Evolutionary conservation across 495 filamentous ascomycete species (phyloP), one percentile per base, ranked within the genome.

Genomic region (Penicillium samsonianum): DNA sequence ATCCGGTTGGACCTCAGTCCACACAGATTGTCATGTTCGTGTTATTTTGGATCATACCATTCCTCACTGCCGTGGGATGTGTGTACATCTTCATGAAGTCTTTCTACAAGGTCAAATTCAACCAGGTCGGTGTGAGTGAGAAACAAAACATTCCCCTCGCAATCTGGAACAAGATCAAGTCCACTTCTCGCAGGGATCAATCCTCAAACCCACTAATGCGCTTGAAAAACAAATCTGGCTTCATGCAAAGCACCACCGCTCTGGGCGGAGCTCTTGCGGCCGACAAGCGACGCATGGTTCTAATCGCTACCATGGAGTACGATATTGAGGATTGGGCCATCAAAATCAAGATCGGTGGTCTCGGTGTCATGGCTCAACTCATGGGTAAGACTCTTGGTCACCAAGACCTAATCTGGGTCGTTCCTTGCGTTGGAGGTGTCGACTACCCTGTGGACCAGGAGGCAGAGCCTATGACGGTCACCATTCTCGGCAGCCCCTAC

Each of bases 51-150:
- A 55, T 86, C 35, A 61, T 87, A 12, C 86, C 87, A 1, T 55
- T 83, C 20, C 6, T 77, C 9, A 79, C 78, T 3, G 84, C 73
- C 17, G 67, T 65, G 1, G 60, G 75, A 10, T 84, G 78, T 42
- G 77, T 84, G 4, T 87, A 78, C 66, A 68, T 82, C 19, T 89
- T 86, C 73, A 78, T 86, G 75, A 78, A 80, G 50, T 82, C 80
- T n/a, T 89, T 88, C 74, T 89, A 89, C 72, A 81, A 84, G 45
- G 83, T 89, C 73, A 89, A 89, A 68, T 83, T 89, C 74, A 89
- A 88, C 67, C 76, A 87, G 63, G 73, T 82, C 16, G 87, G 87
- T 53, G 79, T 87, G 31, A 75, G 64, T 23, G 73, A 81, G 40
- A 81, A 81, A 63, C 72, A 73, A 44, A 55, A 55, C 16, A 60